These are phyloP conservation scores for Linanthus parryae DNA, from an alignment of 148 eudicot species.

Conservation along the genomic window DNA sequence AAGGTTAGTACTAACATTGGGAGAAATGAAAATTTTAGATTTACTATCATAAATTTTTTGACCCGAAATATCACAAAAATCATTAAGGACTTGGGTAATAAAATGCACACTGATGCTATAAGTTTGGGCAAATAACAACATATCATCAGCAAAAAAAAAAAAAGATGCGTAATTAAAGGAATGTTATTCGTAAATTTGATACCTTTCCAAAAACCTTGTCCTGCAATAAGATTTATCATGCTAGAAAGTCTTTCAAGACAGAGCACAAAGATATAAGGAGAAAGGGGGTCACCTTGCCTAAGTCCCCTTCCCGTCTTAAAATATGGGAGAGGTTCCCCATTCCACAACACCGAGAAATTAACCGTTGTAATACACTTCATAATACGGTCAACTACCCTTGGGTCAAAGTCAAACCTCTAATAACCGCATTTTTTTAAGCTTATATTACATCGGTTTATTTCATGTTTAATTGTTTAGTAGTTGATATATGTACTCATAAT, in stretches of 20 bases:
- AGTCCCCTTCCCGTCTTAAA: not conserved
- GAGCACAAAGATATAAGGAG: conserved; percentile 4
- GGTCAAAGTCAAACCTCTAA: not conserved
- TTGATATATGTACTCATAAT: too few relatives aligned
- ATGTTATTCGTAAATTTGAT: not conserved
- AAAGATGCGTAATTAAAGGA: not conserved
- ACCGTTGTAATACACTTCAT: not conserved
- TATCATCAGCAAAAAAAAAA: conserved; percentile 7
- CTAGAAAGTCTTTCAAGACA: not conserved
- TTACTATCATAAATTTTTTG: too few relatives aligned
- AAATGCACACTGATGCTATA: too few relatives aligned
- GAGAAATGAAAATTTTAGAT: too few relatives aligned
- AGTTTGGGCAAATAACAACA: not conserved
- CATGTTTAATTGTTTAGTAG: too few relatives aligned
- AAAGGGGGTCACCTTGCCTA: conserved; percentile 1
- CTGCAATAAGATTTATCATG: not conserved
- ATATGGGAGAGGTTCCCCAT: not conserved
- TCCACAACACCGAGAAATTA: not conserved
- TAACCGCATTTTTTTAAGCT: too few relatives aligned
- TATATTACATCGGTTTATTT: too few relatives aligned
- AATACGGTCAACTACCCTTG: not conserved
- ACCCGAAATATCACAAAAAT: too few relatives aligned
- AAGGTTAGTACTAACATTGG: too few relatives aligned
- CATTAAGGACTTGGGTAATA: too few relatives aligned
- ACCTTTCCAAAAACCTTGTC: not conserved